A percentile compares a stretch with the other conserved stretches of the same genome.
phyloP scores from a whole-genome alignment of 2,329 filamentous ascomycete species.

The Paracamarosporium sp. region DNA sequence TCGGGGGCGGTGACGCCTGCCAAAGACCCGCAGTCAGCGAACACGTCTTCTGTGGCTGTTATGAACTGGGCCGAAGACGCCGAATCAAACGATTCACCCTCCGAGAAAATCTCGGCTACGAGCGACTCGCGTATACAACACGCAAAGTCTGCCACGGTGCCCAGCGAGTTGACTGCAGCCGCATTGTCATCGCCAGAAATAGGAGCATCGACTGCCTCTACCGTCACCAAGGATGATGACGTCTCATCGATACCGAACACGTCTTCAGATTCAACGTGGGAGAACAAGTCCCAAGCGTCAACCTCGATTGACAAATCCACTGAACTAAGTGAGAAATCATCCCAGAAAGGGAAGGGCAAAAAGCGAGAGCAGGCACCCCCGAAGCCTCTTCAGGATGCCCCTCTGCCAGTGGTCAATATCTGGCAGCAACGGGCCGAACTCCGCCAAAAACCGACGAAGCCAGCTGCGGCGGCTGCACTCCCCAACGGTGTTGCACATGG shows the following conservation, averaged over 20 bases:
- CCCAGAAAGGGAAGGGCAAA: conserved; percentile 59
- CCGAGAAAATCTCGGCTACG: conserved; percentile 32
- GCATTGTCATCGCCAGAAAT: conserved; percentile 60
- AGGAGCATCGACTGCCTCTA: conserved; percentile 60
- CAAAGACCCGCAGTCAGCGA: conserved; percentile 42
- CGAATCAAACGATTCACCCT: conserved; percentile 46
- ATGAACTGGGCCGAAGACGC: conserved; percentile 57
- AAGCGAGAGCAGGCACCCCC: conserved; percentile 45
- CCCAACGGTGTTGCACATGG: conserved; percentile 26
- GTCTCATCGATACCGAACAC: conserved; percentile 67
- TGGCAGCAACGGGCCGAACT: conserved; percentile 80
- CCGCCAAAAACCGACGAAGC: conserved; percentile 49
- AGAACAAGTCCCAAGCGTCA: conserved; percentile 68
- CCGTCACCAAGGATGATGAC: conserved; percentile 66
- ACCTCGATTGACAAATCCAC: conserved; percentile 69
- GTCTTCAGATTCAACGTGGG: conserved; percentile 71
- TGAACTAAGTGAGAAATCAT: conserved; percentile 57
- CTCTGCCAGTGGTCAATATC: conserved; percentile 82
- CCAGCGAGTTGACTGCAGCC: conserved; percentile 26
- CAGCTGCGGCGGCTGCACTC: conserved; percentile 7
- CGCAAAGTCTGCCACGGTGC: conserved; percentile 19
- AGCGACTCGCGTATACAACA: conserved; percentile 29
- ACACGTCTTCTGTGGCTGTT: conserved; percentile 34
- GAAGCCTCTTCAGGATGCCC: conserved; percentile 77
- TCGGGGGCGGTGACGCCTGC: conserved; percentile 52